These are phyloP conservation scores for Xanthoconium stramineum DNA, from an alignment of 768 basidiomycete species.

Conservation along the genomic window DNA sequence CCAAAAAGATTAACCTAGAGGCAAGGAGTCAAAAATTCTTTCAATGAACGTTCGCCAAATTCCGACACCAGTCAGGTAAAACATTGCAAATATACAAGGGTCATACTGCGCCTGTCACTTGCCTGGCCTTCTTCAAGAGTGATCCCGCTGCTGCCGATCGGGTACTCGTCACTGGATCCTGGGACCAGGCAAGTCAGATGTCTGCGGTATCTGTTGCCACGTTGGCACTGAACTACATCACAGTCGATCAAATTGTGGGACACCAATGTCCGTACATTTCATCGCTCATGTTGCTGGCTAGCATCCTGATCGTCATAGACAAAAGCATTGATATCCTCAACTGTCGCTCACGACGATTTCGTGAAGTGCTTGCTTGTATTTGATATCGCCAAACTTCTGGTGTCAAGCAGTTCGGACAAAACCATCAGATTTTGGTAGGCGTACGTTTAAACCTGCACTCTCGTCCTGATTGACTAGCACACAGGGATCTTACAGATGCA, in stretches of 20 bases:
- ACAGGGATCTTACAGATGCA: constrained; percentile 63
- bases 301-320: constrained; percentile 45
- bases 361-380: constrained; percentile 81
- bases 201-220: neutral
- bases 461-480: neutral
- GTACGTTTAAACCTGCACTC: neutral
- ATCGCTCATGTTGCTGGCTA: neutral
- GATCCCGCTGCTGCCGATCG: constrained; percentile 36
- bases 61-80: constrained; percentile 65
- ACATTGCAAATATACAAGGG: constrained; percentile 74
- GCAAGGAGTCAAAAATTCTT: constrained; percentile 38
- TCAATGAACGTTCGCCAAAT: constrained; percentile 7
- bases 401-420: constrained; percentile 91
- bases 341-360: constrained; percentile 83
- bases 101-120: constrained; percentile 88
- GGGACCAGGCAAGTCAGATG: constrained; percentile 69
- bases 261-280: constrained; percentile 48
- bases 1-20: constrained; percentile 73
- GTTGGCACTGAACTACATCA: constrained; percentile 9
- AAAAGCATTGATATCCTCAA: constrained; percentile 65
- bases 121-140: constrained; percentile 63
- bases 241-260: constrained; percentile 91
- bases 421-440: constrained; percentile 80
- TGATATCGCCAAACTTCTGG: constrained; percentile 58
- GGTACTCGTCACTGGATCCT: constrained; percentile 84